Percentiles rank a stretch among this genome's conserved stretches.
phyloP scores from a whole-genome alignment of 805 yeast species.

The Starmerella asiatica region DNA sequence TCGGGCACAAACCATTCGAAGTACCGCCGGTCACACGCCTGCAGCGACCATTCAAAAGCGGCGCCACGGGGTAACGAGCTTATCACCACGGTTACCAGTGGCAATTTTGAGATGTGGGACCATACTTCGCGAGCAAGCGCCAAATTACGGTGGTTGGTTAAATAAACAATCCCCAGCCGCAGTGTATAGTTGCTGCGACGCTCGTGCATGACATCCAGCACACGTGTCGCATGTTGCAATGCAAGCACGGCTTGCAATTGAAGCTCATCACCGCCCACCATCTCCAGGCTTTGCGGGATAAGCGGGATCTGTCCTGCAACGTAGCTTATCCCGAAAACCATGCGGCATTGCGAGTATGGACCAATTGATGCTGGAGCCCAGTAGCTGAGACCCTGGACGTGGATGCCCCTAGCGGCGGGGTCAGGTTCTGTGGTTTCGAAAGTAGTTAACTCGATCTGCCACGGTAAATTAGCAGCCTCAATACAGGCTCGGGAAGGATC shows the following conservation, averaged over 20 bases:
- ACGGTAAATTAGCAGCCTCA: slow-evolving; percentile 38
- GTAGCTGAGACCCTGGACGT: slow-evolving; percentile 82
- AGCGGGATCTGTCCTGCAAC: slow-evolving; percentile 90
- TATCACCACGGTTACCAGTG: slow-evolving; percentile 20
- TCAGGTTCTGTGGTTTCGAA: slow-evolving; percentile 25
- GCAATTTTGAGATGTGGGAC: slow-evolving; percentile 5
- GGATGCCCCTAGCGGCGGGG: slow-evolving; percentile 42
- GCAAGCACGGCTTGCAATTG: slow-evolving; percentile 38
- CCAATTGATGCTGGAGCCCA: slow-evolving; percentile 99
- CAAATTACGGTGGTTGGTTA: slow-evolving; percentile 27
- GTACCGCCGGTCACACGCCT: slow-evolving; percentile 17
- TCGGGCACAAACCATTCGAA: slow-evolving; percentile 16
- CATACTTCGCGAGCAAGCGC: slow-evolving; percentile 8
- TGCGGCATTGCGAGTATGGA: slow-evolving; percentile 83
- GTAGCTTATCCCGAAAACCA: slow-evolving; percentile 37
- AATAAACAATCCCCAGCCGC: slow-evolving; percentile 41
- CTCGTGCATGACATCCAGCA: slow-evolving; percentile 40
- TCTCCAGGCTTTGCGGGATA: slow-evolving; percentile 54
- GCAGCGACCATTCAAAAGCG: slow-evolving; percentile 22
- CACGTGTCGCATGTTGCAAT: slow-evolving; percentile 59
- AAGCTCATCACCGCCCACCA: slow-evolving; percentile 24
- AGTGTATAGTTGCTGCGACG: slow-evolving; percentile 28
- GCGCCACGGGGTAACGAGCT: slow-evolving; percentile 24
- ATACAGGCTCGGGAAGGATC: slow-evolving; percentile 90
- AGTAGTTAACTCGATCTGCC: slow-evolving; percentile 47